A percentile compares a stretch with the other conserved stretches of the same genome.
Conservation (phyloP, 2,329 filamentous ascomycete genomes). For the Aureobasidium sp. region DNA sequence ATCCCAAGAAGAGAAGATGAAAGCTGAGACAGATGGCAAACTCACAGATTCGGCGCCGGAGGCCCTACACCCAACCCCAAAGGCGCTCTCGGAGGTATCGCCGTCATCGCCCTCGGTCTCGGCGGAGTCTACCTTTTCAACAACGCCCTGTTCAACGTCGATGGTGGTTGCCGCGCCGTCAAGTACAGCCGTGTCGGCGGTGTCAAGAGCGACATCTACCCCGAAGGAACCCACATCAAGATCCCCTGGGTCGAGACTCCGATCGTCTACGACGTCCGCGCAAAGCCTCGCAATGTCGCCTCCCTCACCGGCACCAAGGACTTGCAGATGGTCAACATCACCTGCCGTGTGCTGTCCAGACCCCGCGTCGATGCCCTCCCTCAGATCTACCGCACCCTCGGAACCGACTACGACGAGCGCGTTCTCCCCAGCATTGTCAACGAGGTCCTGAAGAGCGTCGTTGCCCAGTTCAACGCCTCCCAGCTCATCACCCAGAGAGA, state of each 20-base stretch:
- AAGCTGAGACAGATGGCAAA: conserved; percentile 12
- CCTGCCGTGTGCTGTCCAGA: conserved; percentile 93
- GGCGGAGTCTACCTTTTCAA: conserved; percentile 50
- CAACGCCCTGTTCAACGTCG: conserved; percentile 71
- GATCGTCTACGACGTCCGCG: conserved; percentile 94
- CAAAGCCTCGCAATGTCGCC: conserved; percentile 91
- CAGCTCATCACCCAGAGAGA: conserved; percentile 99
- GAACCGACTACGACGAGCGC: conserved; percentile 93
- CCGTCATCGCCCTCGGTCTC: conserved; percentile 45
- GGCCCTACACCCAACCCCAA: conserved; percentile 43
- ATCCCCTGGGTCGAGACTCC: conserved; percentile 98
- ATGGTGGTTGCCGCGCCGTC: conserved; percentile 97
- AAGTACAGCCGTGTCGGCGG: conserved; percentile 87
- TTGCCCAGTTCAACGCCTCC: conserved; percentile 96
- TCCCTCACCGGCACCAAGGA: conserved; percentile 98
- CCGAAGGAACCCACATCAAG: conserved; percentile 89
- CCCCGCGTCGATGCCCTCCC: conserved; percentile 83
- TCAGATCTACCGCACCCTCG: conserved; percentile 94
- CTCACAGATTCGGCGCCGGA: conserved; percentile 40
- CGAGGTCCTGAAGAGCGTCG: conserved; percentile 97
- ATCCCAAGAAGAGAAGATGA: conserved; percentile 10
- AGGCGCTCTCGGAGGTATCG: conserved; percentile 49
- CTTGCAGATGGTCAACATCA: conserved; percentile 99
- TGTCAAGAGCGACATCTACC: conserved; percentile 94
- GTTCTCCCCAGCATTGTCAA: conserved; percentile 98